Evolutionary conservation across 2,329 filamentous ascomycete genomes (phyloP), one percentile per base, ranked within the genome.

Genomic region (Tolypocladium nubicola): DNA sequence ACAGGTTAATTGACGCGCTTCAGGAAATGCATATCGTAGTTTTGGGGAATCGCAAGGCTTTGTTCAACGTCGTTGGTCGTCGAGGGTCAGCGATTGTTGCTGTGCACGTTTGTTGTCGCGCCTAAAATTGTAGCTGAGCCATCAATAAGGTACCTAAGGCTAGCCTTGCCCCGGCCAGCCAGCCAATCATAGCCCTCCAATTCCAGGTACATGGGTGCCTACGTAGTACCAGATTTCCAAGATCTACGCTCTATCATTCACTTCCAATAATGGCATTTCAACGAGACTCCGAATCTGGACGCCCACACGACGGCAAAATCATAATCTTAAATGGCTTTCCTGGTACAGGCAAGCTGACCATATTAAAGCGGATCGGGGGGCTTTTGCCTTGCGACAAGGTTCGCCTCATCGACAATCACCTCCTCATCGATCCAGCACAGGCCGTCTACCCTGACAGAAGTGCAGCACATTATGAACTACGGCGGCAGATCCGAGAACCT

Each of bases 161-260:
- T 64, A 68, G 69, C 69, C 71, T 73, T 59, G 68, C 62, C 65
- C 60, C 62, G 64, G 19, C 61, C 23, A 6, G 26, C 11, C 60
- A 60, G 37, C 72, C 72, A 75, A 76, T 75, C 67, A 73, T 58
- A 64, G 59, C 39, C 11, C 59, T 59, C 59, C 70, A 72, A 75
- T 73, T 71, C 72, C 66, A 68, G 23, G 41, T 37, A 37, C 35
- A 13, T 37, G 13, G 2, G 10, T 5, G 23, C 21, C 19, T 23
- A 26, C 11, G 23, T 26, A 2, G 23, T 26, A 26, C 23, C 43
- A 47, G 21, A 26, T 6, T 14, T 37, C 35, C 11, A 37, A 33
- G 30, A 9, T 9, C 30, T 8, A 33, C 9, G 7, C 30, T 9
- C 30, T 16, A 39, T 16, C 38, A 38, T 38, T 38, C 14, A 14